Conservation (phyloP, 306 rosid genomes). For the Trifolium pratense region DNA sequence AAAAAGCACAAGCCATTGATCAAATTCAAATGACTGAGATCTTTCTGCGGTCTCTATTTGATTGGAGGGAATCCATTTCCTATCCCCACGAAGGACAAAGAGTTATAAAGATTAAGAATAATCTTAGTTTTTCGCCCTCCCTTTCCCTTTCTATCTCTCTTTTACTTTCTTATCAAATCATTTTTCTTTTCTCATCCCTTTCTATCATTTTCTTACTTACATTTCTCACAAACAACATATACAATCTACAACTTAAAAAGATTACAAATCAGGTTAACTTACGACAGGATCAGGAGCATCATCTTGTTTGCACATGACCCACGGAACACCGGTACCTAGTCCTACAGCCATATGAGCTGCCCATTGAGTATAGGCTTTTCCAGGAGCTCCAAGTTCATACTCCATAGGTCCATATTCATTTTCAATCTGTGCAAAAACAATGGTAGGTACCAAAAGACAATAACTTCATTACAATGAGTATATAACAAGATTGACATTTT, state of each 20-base stretch:
- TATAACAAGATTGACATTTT: not conserved
- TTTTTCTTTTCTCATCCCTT: slow-evolving; percentile 1
- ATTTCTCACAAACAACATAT: not conserved
- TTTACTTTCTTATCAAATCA: slow-evolving; percentile 5
- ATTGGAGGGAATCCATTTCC: not conserved
- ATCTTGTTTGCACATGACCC: slow-evolving; percentile 99
- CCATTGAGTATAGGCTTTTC: slow-evolving; percentile 81
- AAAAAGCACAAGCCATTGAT: no score
- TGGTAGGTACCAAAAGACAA: slow-evolving; percentile 35
- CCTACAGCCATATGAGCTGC: slow-evolving; percentile 95
- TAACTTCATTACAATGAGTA: slow-evolving; percentile 21
- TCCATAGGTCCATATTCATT: slow-evolving; percentile 97
- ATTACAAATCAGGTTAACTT: slow-evolving; percentile 46
- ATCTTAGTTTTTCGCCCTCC: not conserved
- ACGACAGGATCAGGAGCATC: slow-evolving; percentile 99
- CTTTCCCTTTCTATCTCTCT: not conserved
- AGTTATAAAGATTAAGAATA: not conserved
- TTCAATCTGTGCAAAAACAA: slow-evolving; percentile 72
- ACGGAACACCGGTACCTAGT: slow-evolving; percentile 94
- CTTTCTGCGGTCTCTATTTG: not conserved
- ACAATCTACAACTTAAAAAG: slow-evolving; percentile 28
- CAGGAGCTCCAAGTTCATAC: slow-evolving; percentile 84
- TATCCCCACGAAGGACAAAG: slow-evolving; percentile 45
- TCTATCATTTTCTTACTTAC: slow-evolving; percentile 11
- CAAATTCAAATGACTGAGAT: not conserved